Evolutionary conservation across 2,329 filamentous ascomycete genomes (phyloP).

Genomic region (Paracorniculantispora psalliotae): DNA sequence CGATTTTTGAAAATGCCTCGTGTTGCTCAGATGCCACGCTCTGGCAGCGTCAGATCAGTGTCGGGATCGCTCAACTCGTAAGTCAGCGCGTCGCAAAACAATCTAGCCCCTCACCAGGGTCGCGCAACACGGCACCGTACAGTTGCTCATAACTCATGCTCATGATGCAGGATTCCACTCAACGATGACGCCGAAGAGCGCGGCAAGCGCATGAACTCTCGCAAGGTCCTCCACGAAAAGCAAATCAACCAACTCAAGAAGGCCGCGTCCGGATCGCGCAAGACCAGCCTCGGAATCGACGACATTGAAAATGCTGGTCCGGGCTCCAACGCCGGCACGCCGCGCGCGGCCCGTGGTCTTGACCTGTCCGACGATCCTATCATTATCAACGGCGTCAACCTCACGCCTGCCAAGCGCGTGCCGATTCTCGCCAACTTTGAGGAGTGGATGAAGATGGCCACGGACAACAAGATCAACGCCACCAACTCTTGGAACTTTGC

Average conservation of each 20-base stretch:
- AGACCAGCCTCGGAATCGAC: conserved; percentile 54
- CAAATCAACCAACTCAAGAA: conserved; percentile 87
- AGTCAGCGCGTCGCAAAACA: conserved; percentile 15
- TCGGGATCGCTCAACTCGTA: conserved; percentile 34
- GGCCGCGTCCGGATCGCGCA: conserved; percentile 62
- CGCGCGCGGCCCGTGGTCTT: conserved; percentile 30
- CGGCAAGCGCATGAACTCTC: conserved; percentile 77
- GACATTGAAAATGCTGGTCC: conserved; percentile 54
- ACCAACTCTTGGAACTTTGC: conserved; percentile 99
- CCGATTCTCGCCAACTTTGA: conserved; percentile 97
- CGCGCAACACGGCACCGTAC: conserved; percentile 3
- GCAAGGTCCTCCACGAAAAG: conserved; percentile 81
- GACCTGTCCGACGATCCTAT: conserved; percentile 54
- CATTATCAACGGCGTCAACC: conserved; percentile 66
- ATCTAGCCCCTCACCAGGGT: conserved; percentile 15
- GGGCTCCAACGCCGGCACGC: conserved; percentile 50
- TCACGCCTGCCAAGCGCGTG: conserved; percentile 93
- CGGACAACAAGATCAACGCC: conserved; percentile 98
- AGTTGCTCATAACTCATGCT: not conserved
- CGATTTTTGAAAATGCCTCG: conserved; percentile 47
- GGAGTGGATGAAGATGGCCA: conserved; percentile 99
- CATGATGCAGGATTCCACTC: conserved; percentile 68
- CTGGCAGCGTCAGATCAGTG: conserved; percentile 39
- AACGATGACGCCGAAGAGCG: conserved; percentile 96
- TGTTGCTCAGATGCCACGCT: conserved; percentile 50